Percentiles rank a stretch among this genome's conserved stretches.
Evolutionary conservation across 208 protist genomes (phyloP).

Genomic region (Leishmania major): DNA sequence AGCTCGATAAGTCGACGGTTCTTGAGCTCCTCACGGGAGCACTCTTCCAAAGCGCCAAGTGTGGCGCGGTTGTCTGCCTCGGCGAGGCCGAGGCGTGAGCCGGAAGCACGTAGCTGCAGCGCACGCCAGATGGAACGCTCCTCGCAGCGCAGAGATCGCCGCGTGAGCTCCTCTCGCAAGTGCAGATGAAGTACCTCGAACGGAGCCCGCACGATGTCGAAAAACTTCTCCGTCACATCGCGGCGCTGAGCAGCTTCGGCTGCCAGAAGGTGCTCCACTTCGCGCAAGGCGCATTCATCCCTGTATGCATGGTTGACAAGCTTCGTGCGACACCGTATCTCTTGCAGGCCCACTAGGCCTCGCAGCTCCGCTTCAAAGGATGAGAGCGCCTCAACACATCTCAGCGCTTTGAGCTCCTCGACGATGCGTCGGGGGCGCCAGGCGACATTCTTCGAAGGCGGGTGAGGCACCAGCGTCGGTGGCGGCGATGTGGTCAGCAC

Average conservation of each 20-base stretch:
- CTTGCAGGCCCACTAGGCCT: conserved; percentile 47
- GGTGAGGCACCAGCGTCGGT: conserved; percentile 30
- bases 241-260: conserved; percentile 38
- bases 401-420: conserved; percentile 51
- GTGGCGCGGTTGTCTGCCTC: conserved; percentile 15
- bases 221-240: conserved; percentile 7
- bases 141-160: conserved; percentile 16
- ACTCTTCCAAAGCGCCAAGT: conserved; percentile 21
- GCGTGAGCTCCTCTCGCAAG: conserved; percentile 35
- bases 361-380: conserved; percentile 60
- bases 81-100: neutral
- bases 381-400: conserved; percentile 27
- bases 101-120: neutral
- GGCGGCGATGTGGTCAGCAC: conserved; percentile 9
- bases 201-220: neutral
- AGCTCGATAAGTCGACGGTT: conserved; percentile 56
- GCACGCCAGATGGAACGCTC: conserved; percentile 2
- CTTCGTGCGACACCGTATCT: conserved; percentile 54
- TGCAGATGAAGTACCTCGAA: conserved; percentile 18
- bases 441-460: conserved; percentile 17
- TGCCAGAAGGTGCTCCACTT: conserved; percentile 28
- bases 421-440: conserved; percentile 69
- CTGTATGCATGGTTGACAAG: conserved; percentile 36
- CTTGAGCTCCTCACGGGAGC: conserved; percentile 31
- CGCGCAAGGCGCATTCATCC: conserved; percentile 53